phyloP scores from a whole-genome alignment of 2,329 filamentous ascomycete species.

The Monilinia polystroma region DNA sequence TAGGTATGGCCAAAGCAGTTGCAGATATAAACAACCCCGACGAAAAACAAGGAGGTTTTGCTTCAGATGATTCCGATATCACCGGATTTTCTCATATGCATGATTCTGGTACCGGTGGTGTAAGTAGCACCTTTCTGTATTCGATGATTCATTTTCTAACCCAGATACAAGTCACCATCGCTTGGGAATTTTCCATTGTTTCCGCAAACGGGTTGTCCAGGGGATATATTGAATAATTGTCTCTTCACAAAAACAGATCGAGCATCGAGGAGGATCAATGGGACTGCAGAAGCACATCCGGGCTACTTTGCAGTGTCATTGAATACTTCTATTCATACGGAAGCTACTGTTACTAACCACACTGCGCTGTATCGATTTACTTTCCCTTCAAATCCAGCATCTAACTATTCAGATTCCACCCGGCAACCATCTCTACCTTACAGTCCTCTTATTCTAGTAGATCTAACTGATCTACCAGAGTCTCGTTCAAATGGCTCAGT shows the following conservation, averaged over 20 bases:
- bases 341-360: constrained; percentile 68
- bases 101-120: constrained; percentile 48
- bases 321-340: constrained; percentile 56
- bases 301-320: constrained; percentile 66
- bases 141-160: background rate
- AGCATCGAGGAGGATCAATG: constrained; percentile 44
- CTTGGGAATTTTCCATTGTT: constrained; percentile 75
- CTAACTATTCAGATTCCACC: constrained; percentile 25
- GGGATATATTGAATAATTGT: constrained; percentile 61
- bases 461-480: constrained; percentile 62
- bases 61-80: constrained; percentile 46
- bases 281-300: constrained; percentile 56
- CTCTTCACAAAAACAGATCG: constrained; percentile 54
- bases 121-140: constrained; percentile 9
- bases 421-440: constrained; percentile 33
- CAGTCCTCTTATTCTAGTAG: constrained; percentile 62
- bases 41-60: constrained; percentile 58
- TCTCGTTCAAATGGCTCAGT: constrained; percentile 59
- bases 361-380: constrained; percentile 65
- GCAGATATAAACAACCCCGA: constrained; percentile 51
- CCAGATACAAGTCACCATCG: constrained; percentile 48
- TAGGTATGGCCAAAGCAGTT: constrained; percentile 48
- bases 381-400: constrained; percentile 48
- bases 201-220: constrained; percentile 60
- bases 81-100: constrained; percentile 43